Evolutionary conservation across 1,284 basidiomycete genomes (phyloP).

Genomic region (Boletus sp.): DNA sequence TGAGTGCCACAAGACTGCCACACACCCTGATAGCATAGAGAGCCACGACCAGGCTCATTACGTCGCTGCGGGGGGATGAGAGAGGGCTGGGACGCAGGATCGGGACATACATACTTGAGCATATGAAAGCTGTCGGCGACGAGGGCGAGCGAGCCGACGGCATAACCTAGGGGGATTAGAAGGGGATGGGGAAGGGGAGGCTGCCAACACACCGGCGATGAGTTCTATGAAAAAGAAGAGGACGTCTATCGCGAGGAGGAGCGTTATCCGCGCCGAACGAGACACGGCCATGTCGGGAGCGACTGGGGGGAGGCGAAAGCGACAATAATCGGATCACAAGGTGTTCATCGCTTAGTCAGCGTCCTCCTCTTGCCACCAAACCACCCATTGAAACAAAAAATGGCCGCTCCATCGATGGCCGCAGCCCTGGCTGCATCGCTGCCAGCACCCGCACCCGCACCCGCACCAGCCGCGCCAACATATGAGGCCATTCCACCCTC

Average conservation of each 20-base stretch:
- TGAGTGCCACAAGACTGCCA: neutral
- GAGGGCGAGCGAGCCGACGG: slow-evolving; percentile 90
- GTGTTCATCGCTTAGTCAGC: slow-evolving; percentile 27
- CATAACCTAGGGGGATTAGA: slow-evolving; percentile 61
- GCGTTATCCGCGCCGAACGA: slow-evolving; percentile 72
- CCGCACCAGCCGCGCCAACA: slow-evolving; percentile 57
- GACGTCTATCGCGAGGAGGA: slow-evolving; percentile 82
- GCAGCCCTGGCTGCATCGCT: slow-evolving; percentile 82
- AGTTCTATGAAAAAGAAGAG: slow-evolving; percentile 93
- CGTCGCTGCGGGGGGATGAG: slow-evolving; percentile 59
- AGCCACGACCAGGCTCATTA: slow-evolving; percentile 92
- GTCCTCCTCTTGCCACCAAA: neutral
- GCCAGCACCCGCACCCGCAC: slow-evolving; percentile 58
- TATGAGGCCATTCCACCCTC: slow-evolving; percentile 83
- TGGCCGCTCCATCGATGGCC: slow-evolving; percentile 79
- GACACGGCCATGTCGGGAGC: slow-evolving; percentile 51
- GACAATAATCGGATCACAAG: no score
- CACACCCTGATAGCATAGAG: slow-evolving; percentile 92
- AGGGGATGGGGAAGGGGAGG: neutral
- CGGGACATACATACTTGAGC: slow-evolving; percentile 71
- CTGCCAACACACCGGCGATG: slow-evolving; percentile 57
- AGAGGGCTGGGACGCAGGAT: neutral
- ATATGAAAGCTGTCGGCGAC: slow-evolving; percentile 98
- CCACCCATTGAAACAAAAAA: slow-evolving; percentile 22
- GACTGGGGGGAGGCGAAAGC: no score